phyloP scores from a whole-genome alignment of 2,329 filamentous ascomycete genomes.

The Aspergillus versicolor region DNA sequence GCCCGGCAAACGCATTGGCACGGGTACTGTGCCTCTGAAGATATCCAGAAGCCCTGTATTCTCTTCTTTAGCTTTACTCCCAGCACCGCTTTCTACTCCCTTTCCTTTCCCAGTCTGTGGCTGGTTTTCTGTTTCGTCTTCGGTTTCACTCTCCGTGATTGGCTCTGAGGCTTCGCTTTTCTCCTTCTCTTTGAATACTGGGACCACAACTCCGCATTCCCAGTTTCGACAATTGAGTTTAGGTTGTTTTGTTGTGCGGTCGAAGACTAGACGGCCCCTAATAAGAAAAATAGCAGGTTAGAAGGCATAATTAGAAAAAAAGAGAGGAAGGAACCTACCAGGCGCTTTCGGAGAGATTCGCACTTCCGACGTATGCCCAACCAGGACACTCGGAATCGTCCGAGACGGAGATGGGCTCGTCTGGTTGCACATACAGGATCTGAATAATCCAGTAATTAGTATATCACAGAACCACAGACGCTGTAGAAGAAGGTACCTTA shows the following conservation, averaged over 20 bases:
- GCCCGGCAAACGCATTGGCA: conserved; percentile 46
- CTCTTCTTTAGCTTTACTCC: background rate
- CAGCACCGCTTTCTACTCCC: background rate
- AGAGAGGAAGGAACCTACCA: conserved; percentile 62
- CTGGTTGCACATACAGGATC: conserved; percentile 36
- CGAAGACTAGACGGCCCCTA: conserved; percentile 75
- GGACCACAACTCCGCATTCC: conserved; percentile 88
- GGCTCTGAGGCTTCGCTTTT: background rate
- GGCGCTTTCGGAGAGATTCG: conserved; percentile 89
- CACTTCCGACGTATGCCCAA: conserved; percentile 87
- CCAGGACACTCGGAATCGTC: conserved; percentile 43
- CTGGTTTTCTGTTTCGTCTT: background rate
- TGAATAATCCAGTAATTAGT: conserved; percentile 10
- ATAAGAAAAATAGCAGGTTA: background rate
- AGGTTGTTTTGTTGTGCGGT: conserved; percentile 63
- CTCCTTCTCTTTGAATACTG: conserved; percentile 42
- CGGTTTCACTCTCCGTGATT: background rate
- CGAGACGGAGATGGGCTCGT: conserved; percentile 22
- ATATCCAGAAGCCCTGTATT: conserved; percentile 21
- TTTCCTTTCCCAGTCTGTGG: conserved; percentile 27
- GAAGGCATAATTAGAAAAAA: background rate
- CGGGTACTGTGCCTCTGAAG: conserved; percentile 42
- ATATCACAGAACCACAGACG: too few species aligned
- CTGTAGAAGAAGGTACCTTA: conserved; percentile 59
- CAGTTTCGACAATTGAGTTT: conserved; percentile 88